Conservation (phyloP, 2,329 filamentous ascomycete genomes). For the Aspergillus sp. region DNA sequence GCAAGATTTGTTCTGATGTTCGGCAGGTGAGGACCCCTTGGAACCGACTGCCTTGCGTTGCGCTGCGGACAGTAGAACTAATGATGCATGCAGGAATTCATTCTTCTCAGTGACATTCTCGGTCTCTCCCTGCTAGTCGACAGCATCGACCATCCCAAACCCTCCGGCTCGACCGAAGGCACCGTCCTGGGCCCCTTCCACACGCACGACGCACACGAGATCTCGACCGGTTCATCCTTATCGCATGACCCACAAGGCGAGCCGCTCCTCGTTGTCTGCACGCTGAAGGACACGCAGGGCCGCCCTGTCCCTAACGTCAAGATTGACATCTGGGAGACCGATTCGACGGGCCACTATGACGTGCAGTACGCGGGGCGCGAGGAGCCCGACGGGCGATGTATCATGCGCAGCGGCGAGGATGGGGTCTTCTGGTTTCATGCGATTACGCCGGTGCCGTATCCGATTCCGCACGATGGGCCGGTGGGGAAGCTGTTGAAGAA, state of each 20-base stretch:
- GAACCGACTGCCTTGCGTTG: too few relatives aligned
- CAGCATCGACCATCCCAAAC: slow-evolving; percentile 76
- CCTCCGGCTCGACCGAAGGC: slow-evolving; percentile 60
- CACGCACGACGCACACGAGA: slow-evolving; percentile 61
- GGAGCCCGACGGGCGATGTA: slow-evolving; percentile 62
- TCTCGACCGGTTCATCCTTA: slow-evolving; percentile 52
- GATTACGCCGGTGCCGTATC: slow-evolving; percentile 76
- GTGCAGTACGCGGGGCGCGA: slow-evolving; percentile 62
- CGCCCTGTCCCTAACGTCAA: slow-evolving; percentile 57
- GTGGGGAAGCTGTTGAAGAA: slow-evolving; percentile 62
- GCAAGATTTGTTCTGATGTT: slow-evolving; percentile 65
- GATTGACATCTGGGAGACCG: slow-evolving; percentile 80
- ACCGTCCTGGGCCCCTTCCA: slow-evolving; percentile 78
- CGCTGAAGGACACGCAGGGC: slow-evolving; percentile 56
- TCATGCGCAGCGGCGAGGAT: slow-evolving; percentile 60
- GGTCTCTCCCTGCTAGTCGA: slow-evolving; percentile 74
- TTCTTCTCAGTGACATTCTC: slow-evolving; percentile 70
- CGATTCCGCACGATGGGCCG: slow-evolving; percentile 75
- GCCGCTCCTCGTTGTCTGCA: slow-evolving; percentile 65
- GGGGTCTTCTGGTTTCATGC: slow-evolving; percentile 79
- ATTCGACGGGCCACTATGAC: slow-evolving; percentile 71
- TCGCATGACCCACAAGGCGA: slow-evolving; percentile 61
- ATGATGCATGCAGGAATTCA: slow-evolving; percentile 52
- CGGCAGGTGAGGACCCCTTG: slow-evolving; percentile 50
- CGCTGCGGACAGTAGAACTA: too few relatives aligned